phyloP scores from a whole-genome alignment of 208 protist species.

The Leishmania aethiopica region DNA sequence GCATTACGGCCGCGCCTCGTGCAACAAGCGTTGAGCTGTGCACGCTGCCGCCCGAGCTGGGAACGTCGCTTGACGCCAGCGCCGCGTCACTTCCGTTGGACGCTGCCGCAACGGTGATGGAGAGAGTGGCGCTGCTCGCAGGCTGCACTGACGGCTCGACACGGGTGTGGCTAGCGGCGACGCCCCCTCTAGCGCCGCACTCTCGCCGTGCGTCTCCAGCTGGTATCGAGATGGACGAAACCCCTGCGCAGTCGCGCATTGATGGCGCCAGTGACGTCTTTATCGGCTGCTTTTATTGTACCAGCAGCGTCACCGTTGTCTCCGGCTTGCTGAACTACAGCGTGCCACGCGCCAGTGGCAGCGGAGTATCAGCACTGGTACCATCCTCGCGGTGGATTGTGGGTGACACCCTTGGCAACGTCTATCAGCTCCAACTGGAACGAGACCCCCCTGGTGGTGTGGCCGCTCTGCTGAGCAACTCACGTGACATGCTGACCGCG shows the following conservation, averaged over 20 bases:
- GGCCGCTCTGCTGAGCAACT: neutral
- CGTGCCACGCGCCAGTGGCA: neutral
- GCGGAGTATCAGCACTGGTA: neutral
- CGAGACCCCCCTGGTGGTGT: conserved; percentile 12
- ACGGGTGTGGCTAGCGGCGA: conserved; percentile 17
- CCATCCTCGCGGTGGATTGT: conserved; percentile 42
- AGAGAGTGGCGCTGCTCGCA: conserved; percentile 23
- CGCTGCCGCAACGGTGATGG: neutral
- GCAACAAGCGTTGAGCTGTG: conserved; percentile 25
- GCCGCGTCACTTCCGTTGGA: neutral
- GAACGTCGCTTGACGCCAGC: neutral
- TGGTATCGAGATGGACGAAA: neutral
- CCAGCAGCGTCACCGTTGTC: neutral
- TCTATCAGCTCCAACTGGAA: conserved; percentile 70
- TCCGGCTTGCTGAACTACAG: neutral
- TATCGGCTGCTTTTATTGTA: conserved; percentile 4
- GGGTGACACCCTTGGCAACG: conserved; percentile 71
- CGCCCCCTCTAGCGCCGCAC: neutral
- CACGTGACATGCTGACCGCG: neutral
- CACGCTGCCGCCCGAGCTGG: conserved; percentile 6
- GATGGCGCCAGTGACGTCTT: neutral
- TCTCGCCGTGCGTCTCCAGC: neutral
- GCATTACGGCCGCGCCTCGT: neutral
- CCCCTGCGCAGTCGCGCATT: neutral
- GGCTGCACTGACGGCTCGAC: conserved; percentile 40